Base-by-base conservation (phyloP, 345 rosid genomes). In the Trapa incisa region DNA sequence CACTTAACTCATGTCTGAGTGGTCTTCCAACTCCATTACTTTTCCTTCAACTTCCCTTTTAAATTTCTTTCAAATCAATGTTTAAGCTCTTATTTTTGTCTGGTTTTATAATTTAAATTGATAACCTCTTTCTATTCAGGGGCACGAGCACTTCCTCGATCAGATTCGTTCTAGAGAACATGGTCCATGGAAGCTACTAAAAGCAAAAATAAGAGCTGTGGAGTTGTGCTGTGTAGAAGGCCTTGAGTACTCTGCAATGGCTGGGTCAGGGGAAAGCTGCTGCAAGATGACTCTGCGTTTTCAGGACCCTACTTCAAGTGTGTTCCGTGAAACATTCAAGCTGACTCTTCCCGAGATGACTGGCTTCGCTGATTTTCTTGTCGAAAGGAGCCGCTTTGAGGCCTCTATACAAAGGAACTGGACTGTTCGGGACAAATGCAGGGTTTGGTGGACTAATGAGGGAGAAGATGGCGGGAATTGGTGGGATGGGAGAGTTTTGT, bases 211-310 rank as follows among this genome's bases (percentile, higher is more conserved):
- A 69, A 85, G 83, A 72, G 86, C 96, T 35, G 96, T 87, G 64
- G 99, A 95, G 77, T 86, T 83, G 74, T 91, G 99, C 73, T 81
- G 79, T 77, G 83, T 91, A 69, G 96, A 83, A 81, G 72, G 70
- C 63, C 99, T 95, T 17, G 92, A 87, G 73, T 95, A 95, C 77
- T 83, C 96, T 64, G 77, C 89, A n/a, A 77, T 78, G 70, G 81
- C 99, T 39, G 98, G 98, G 68, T 89, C 97, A 67, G 99, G 99
- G 50, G 99, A 95, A 75, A 80, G 94, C 86, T 89, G 99, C 80
- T 95, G 99, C 75, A 91, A 89, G 86, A 75, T 95, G 92, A 89
- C 78, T 2, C 97, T 95, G 39, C 80, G 71, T 76, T 91, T 91
- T 82, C 68, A 82, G 36, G 94, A 91, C 80, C 87, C 88, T 33